Percentiles rank a stretch among this genome's conserved stretches.
phyloP scores from a whole-genome alignment of 2,329 filamentous ascomycete genomes.

The Microascus cirrosus region DNA sequence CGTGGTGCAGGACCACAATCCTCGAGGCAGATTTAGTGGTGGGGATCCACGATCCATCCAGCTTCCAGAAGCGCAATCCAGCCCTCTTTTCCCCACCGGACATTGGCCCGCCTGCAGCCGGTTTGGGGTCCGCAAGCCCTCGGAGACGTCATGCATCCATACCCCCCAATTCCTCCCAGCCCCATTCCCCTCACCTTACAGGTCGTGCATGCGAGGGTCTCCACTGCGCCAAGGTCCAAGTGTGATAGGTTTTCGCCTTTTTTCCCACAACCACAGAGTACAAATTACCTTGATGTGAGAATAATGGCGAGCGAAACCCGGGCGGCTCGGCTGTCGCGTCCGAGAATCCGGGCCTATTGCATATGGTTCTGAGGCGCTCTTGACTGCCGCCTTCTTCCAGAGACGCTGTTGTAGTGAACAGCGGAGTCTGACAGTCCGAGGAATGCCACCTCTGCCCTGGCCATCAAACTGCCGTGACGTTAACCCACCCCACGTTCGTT shows the following conservation, averaged over 20 bases:
- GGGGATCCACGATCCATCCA: not conserved
- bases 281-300: not conserved
- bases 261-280: too few species aligned
- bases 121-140: not conserved
- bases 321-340: not conserved
- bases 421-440: not conserved
- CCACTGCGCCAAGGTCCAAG: not conserved
- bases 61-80: not conserved
- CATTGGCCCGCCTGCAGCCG: not conserved
- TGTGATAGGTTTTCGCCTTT: not conserved
- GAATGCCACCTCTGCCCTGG: not conserved
- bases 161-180: not conserved
- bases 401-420: not conserved
- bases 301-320: not conserved
- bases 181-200: not conserved
- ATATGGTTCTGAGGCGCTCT: not conserved
- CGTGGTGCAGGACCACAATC: not conserved
- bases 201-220: not conserved
- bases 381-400: too few species aligned
- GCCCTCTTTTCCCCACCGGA: not conserved
- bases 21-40: not conserved
- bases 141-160: not conserved
- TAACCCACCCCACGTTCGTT: not conserved
- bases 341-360: not conserved
- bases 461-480: not conserved